Conservation (phyloP, 75 land plant species). For the Adiantum capillusveneris region DNA sequence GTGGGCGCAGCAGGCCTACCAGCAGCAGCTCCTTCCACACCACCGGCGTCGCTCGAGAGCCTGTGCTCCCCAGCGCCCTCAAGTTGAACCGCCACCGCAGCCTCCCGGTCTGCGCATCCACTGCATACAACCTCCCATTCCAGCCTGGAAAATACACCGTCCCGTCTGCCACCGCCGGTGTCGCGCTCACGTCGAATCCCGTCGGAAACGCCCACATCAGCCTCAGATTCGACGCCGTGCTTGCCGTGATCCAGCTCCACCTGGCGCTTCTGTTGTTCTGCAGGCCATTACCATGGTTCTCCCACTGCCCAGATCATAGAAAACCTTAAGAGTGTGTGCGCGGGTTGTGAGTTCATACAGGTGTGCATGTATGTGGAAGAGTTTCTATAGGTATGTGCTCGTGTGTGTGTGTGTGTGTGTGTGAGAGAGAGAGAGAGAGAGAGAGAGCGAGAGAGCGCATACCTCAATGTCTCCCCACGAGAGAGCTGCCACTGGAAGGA, state of each 20-base stretch:
- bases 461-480: too few species aligned
- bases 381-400: too few species aligned
- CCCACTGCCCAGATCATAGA: too few species aligned
- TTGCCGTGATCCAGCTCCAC: constrained; percentile 14
- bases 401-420: too few species aligned
- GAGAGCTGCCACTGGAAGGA: too few species aligned
- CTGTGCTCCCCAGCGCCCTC: constrained; percentile 12
- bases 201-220: constrained; percentile 25
- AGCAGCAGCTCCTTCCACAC: constrained; percentile 18
- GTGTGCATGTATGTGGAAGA: too few species aligned
- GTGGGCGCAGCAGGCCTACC: constrained; percentile 27
- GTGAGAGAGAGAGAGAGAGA: too few species aligned
- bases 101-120: constrained; percentile 13
- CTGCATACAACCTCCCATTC: constrained; percentile 33
- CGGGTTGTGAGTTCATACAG: too few species aligned
- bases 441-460: too few species aligned
- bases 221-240: constrained; percentile 10
- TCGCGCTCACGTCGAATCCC: constrained; percentile 20
- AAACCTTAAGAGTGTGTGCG: too few species aligned
- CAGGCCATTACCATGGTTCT: constrained; percentile 35
- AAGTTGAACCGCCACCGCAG: constrained; percentile 26
- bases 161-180: constrained; percentile 25
- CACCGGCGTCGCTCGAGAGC: constrained; percentile 22
- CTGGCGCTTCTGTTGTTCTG: constrained; percentile 26
- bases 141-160: constrained; percentile 39